Base-by-base conservation (phyloP, 106 monocot species). In the Dactylorhiza incarnata region DNA sequence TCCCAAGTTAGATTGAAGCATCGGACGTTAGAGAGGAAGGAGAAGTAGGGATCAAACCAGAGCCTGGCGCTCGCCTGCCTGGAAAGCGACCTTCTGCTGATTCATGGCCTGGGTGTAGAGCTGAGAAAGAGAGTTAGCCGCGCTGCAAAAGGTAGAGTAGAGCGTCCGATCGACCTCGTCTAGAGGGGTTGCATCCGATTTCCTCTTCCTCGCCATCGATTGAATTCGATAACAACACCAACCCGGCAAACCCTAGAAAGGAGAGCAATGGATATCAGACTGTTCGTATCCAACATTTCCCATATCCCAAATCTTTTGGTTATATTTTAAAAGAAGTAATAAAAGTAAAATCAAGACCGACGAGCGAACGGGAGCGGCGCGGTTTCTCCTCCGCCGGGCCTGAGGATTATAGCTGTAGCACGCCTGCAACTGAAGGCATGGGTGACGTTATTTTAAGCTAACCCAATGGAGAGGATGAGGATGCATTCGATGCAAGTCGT, bases 121-220 rank as follows among this genome's bases (percentile, higher is more conserved):
- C 85, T 92, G 95, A 13, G 92, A 90, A 7, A 95, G 86, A 5
- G 85, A 89, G 78, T 90, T 95, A 52, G 95, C 95, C 6, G 95
- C 95, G 79, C 84, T 81, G 77, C 89, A 86, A 79, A 95, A 92
- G 68, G 84, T 79, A 12, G 92, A 86, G 80, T 95, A 87, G 74
- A 90, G 82, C 77, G 84, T 92, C 72, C 90, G 95, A 73, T 95
- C 92, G 9, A 82, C 90, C 85, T 95, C 95, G 68, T 95, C 95
- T 2, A 92, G 88, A 59, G 81, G 83, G 6, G 75, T 81, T 49
- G 88, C 86, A 43, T 89, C 92, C 70, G 89, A 85, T 79, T 92
- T 95, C 92, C 90, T 79, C 90, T 83, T 92, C 85, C 92, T 88
- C 83, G 72, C 75, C 88, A 92, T 89, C 67, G 55, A 74, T 47